Conservation (phyloP, 768 basidiomycete genomes). For the Boletus sp. region DNA sequence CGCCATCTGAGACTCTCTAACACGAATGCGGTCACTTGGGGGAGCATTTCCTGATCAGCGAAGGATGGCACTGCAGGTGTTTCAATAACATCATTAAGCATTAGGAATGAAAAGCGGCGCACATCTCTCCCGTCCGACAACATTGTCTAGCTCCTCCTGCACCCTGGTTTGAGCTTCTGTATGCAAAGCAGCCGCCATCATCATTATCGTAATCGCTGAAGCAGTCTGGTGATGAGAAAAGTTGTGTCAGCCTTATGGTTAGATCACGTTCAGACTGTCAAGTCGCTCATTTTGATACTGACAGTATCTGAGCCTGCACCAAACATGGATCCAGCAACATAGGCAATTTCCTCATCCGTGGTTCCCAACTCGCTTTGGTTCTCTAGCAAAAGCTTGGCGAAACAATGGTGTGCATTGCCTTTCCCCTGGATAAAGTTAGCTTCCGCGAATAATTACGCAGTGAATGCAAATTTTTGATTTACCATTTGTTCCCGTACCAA, state of each 20-base stretch:
- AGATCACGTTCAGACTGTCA: not conserved
- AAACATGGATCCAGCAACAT: constrained; percentile 43
- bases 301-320: constrained; percentile 44
- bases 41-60: constrained; percentile 33
- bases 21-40: constrained; percentile 37
- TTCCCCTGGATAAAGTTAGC: constrained; percentile 17
- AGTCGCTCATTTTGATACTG: constrained; percentile 1
- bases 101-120: not conserved
- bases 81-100: not conserved
- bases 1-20: constrained; percentile 39
- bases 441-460: not conserved
- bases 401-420: constrained; percentile 29
- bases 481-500: constrained; percentile 32
- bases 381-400: constrained; percentile 39
- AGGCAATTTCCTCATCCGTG: constrained; percentile 36
- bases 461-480: not conserved
- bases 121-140: constrained; percentile 43
- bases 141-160: constrained; percentile 51
- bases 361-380: constrained; percentile 33
- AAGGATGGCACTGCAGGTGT: constrained; percentile 35
- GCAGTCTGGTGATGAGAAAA: constrained; percentile 25
- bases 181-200: constrained; percentile 54
- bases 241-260: not conserved
- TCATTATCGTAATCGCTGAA: constrained; percentile 50
- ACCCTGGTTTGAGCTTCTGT: constrained; percentile 48